Evolutionary conservation across 805 yeast species (phyloP).

Genomic region (Metschnikowia kunwiensis): DNA sequence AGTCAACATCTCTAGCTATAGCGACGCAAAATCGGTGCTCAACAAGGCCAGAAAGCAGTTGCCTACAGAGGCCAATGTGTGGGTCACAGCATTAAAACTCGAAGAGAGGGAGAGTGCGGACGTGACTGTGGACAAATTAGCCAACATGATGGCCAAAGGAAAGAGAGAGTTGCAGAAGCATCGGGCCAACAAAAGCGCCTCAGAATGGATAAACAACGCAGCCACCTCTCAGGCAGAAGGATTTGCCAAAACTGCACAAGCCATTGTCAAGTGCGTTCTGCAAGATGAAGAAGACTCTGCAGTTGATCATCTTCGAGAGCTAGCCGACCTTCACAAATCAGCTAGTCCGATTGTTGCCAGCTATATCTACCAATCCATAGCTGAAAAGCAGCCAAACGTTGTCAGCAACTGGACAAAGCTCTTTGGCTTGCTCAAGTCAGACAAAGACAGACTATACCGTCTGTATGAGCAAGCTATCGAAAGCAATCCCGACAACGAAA

Average conservation of each 20-base stretch:
- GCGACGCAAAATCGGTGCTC: conserved; percentile 52
- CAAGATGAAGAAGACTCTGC: conserved; percentile 19
- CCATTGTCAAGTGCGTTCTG: conserved; percentile 48
- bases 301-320: conserved; percentile 3
- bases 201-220: conserved; percentile 59
- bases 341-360: conserved; percentile 36
- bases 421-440: conserved; percentile 31
- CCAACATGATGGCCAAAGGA: conserved; percentile 49
- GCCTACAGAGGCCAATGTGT: conserved; percentile 35
- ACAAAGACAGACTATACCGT: conserved; percentile 16
- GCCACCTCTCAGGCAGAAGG: conserved; percentile 48
- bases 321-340: conserved; percentile 16
- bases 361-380: conserved; percentile 45
- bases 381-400: conserved; percentile 46
- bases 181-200: conserved; percentile 23
- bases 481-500: conserved; percentile 46
- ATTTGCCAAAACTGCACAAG: conserved; percentile 46
- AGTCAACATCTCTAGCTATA: conserved; percentile 43
- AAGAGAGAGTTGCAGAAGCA: conserved; percentile 35
- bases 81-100: conserved; percentile 68
- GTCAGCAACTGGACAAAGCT: conserved; percentile 49
- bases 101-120: conserved; percentile 53
- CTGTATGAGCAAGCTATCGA: conserved; percentile 54
- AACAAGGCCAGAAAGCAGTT: conserved; percentile 56
- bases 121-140: conserved; percentile 44